These are phyloP conservation scores for Colletotrichum sp. DNA, from an alignment of 2,329 filamentous ascomycete species.

Conservation along the genomic window DNA sequence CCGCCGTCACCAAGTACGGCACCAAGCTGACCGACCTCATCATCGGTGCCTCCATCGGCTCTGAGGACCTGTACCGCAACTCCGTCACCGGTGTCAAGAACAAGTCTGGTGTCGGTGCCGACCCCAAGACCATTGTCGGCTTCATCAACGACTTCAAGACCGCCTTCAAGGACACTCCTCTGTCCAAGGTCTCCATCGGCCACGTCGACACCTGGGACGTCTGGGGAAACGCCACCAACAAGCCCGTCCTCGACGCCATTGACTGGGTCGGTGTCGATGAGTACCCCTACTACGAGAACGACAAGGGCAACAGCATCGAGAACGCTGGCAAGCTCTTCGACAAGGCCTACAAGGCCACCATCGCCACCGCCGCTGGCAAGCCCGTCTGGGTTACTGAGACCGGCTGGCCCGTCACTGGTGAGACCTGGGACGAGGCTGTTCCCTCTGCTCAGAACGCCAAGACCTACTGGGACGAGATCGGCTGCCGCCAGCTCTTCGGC, in stretches of 20 bases:
- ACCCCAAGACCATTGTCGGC: conserved; percentile 62
- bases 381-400: conserved; percentile 69
- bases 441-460: conserved; percentile 63
- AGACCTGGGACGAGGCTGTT: conserved; percentile 58
- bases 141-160: conserved; percentile 71
- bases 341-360: conserved; percentile 47
- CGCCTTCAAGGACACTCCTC: conserved; percentile 52
- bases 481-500: conserved; percentile 63
- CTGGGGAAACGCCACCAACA: conserved; percentile 65
- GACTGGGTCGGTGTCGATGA: conserved; percentile 71
- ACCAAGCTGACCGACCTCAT: conserved; percentile 58
- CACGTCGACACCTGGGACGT: conserved; percentile 74
- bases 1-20: conserved; percentile 60
- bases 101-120: conserved; percentile 64
- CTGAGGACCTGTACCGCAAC: conserved; percentile 70
- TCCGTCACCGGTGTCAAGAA: conserved; percentile 66
- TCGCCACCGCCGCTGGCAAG: conserved; percentile 54
- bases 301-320: conserved; percentile 59
- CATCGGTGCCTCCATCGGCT: conserved; percentile 69
- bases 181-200: conserved; percentile 58
- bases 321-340: conserved; percentile 61
- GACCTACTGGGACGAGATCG: conserved; percentile 67
- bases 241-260: conserved; percentile 62
- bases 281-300: conserved; percentile 70
- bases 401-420: conserved; percentile 66